Base-by-base conservation (phyloP, 1,284 basidiomycete species). In the Leccinum solheimii region DNA sequence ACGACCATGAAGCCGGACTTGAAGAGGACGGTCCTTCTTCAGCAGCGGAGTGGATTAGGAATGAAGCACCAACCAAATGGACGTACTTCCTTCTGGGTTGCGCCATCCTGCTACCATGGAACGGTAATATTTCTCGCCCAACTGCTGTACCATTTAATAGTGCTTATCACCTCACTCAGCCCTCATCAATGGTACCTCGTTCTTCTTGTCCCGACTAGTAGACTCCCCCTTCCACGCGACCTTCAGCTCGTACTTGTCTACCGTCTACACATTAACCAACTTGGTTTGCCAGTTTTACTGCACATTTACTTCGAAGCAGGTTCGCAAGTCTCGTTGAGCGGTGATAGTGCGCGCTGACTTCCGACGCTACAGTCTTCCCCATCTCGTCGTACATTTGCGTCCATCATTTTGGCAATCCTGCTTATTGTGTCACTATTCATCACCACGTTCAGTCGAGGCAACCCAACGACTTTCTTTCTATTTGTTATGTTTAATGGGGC, bases 61-160 rank as follows among this genome's bases (percentile, higher is more conserved):
- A 45, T 57, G 49, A 67, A 3, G 81, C 75, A 30, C 79, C 78
- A 55, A 81, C 87, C 66, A 74, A 76, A 54, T 87, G 86, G 83
- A 81, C 87, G 51, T 81, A 86, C 67, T 89, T 91, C 67, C 75
- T 89, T n/a, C 75, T 92, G 19, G 90, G 90, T 9, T 86, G 86
- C 66, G 86, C 88, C 14, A 82, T 87, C 2, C 80, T 93, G 9
- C 75, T 93, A 10, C 88, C 90, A 57, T 93, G 91, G 91, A 92
- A 92, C 72, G 89, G 90, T 91, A 67, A 67, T 81, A 16, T 21
- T 16, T 43, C 8, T 49, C 58, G 3, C 21, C 40, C 60, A 51
- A 19, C 16, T 23, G 27, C 2, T 5, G 27, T 23, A 26, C 16
- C 36, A 11, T 43, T 16, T 21, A 21, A 21, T 21, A 7, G 21